phyloP scores from a whole-genome alignment of 768 basidiomycete genomes.

The Boletus vermiculosoides region DNA sequence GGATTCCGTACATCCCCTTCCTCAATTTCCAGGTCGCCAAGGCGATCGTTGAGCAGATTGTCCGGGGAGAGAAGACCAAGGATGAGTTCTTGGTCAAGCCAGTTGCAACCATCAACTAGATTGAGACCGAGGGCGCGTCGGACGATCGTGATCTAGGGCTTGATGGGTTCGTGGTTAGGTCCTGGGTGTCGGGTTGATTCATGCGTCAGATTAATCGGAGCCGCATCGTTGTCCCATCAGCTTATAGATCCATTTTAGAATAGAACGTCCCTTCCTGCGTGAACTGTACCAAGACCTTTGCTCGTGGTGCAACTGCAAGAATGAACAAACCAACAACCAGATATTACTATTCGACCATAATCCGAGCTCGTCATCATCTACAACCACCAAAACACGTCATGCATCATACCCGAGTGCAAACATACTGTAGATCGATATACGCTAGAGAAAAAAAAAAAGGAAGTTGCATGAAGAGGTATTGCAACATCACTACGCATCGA shows the following conservation, averaged over 20 bases:
- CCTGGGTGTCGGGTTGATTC: not conserved
- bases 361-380: not conserved
- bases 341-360: not conserved
- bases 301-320: not conserved
- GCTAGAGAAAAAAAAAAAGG: not conserved
- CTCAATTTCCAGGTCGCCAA: slow-evolving; percentile 64
- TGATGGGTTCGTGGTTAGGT: not conserved
- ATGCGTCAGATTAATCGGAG: not conserved
- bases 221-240: not conserved
- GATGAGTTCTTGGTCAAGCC: slow-evolving; percentile 22
- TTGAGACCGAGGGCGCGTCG: not conserved
- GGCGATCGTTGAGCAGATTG: slow-evolving; percentile 61
- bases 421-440: slow-evolving; percentile 1
- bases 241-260: not conserved
- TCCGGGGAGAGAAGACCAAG: slow-evolving; percentile 53
- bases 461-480: not conserved
- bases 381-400: not conserved
- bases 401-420: not conserved
- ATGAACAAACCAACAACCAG: not conserved
- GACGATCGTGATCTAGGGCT: not conserved
- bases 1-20: slow-evolving; percentile 80
- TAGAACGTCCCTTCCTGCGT: not conserved
- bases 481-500: not conserved
- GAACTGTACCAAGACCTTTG: not conserved
- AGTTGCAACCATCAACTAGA: not conserved